Evolutionary conservation across 75 land plant genomes (phyloP).

Genomic region (Larix kaempferi): DNA sequence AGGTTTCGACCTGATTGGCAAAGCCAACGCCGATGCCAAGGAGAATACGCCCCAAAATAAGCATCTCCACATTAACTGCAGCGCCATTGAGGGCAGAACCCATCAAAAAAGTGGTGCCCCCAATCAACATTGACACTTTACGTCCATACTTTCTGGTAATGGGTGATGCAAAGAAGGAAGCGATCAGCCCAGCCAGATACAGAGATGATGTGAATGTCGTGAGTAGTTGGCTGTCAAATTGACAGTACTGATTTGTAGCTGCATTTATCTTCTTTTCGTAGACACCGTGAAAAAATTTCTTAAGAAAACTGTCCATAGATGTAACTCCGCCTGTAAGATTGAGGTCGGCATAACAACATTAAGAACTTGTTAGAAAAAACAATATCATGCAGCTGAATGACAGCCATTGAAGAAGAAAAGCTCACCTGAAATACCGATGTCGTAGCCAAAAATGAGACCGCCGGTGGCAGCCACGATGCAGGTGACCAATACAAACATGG

Average conservation of each 20-base stretch:
- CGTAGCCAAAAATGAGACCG: slow-evolving; percentile 44
- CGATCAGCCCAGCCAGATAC: slow-evolving; percentile 10
- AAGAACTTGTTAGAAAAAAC: too few species aligned
- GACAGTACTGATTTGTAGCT: background rate
- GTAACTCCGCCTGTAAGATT: slow-evolving; percentile 13
- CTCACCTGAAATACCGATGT: slow-evolving; percentile 37
- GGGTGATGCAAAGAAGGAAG: slow-evolving; percentile 7
- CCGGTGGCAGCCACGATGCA: slow-evolving; percentile 45
- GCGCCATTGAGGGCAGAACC: slow-evolving; percentile 30
- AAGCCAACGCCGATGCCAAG: slow-evolving; percentile 33
- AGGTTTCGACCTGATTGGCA: too few species aligned
- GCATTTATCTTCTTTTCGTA: background rate
- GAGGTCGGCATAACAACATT: background rate
- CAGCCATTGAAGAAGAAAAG: too few species aligned
- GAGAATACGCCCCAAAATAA: slow-evolving; percentile 31
- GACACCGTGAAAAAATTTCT: slow-evolving; percentile 10
- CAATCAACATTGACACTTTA: slow-evolving; percentile 9
- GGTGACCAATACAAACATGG: slow-evolving; percentile 26
- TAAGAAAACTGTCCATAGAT: slow-evolving; percentile 14
- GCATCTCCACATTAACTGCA: slow-evolving; percentile 32
- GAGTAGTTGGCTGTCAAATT: slow-evolving; percentile 10
- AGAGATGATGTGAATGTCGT: slow-evolving; percentile 14
- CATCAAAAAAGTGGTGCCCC: slow-evolving; percentile 20
- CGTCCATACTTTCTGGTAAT: slow-evolving; percentile 4
- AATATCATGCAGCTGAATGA: too few species aligned